Percentiles rank a stretch among this genome's conserved stretches.
phyloP scores from a whole-genome alignment of 2,329 filamentous ascomycete genomes.

The Penicillium oxalicum region DNA sequence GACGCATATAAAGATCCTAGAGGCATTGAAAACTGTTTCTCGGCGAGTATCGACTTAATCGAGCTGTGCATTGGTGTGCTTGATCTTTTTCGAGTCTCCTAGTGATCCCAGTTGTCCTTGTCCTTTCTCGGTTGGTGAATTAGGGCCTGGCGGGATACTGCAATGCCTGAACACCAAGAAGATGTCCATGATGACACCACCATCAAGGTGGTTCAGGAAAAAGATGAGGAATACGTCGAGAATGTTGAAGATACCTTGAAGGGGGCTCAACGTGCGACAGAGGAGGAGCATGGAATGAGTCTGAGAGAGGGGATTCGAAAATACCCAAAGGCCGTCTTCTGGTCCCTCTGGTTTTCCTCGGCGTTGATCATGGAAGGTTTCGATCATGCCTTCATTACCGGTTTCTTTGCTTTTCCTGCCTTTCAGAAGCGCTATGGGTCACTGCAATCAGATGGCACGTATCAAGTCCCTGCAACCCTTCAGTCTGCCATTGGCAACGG shows the following conservation, averaged over 20 bases:
- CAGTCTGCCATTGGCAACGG: conserved; percentile 26
- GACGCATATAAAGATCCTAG: no score
- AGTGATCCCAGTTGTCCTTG: no score
- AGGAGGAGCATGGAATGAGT: conserved; percentile 12
- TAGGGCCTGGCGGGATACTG: no score
- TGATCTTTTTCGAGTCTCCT: no score
- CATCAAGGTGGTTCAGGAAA: conserved; percentile 7
- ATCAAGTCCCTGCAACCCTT: conserved; percentile 23
- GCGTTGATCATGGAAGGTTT: conserved; percentile 24
- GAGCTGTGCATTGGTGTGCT: no score
- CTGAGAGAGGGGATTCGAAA: conserved; percentile 14
- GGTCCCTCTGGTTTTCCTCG: conserved; percentile 18
- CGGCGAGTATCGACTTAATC: no score
- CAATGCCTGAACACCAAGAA: conserved; percentile 13
- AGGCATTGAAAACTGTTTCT: no score
- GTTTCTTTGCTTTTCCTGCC: conserved; percentile 27
- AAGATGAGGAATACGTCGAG: conserved; percentile 8
- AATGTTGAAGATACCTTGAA: conserved; percentile 7
- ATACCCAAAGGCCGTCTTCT: conserved; percentile 19
- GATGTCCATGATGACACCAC: conserved; percentile 8
- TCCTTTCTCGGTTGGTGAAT: no score
- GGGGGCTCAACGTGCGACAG: conserved; percentile 12
- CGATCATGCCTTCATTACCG: conserved; percentile 25
- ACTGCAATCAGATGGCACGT: conserved; percentile 10
- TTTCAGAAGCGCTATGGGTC: conserved; percentile 20